phyloP scores from a whole-genome alignment of 2,329 filamentous ascomycete species.

The Penicillium sclerotiorum region DNA sequence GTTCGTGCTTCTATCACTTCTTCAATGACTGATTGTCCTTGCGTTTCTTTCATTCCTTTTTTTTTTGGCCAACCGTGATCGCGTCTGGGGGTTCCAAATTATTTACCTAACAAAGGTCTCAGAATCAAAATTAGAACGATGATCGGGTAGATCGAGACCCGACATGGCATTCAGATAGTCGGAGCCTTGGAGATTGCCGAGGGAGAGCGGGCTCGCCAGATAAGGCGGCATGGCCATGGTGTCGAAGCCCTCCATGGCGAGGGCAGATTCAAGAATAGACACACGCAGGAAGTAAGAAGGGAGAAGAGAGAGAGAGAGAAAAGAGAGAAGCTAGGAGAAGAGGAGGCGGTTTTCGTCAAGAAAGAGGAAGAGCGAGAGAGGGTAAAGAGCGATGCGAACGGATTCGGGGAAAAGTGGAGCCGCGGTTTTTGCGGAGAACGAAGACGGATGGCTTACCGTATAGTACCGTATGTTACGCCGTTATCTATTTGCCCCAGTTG shows the following conservation, averaged over 20 bases:
- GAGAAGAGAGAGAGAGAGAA: conserved; percentile 6
- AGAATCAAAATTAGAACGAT: conserved; percentile 62
- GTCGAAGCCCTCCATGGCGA: conserved; percentile 60
- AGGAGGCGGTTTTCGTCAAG: conserved; percentile 5
- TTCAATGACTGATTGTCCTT: background rate
- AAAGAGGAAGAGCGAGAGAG: conserved; percentile 4
- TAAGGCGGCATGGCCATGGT: conserved; percentile 64
- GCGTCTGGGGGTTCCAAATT: no score
- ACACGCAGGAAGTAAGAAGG: conserved; percentile 9
- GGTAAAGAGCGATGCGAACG: conserved; percentile 18
- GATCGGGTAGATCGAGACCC: conserved; percentile 59
- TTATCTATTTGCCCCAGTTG: no score
- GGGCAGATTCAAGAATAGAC: conserved; percentile 8
- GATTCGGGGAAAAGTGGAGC: conserved; percentile 35
- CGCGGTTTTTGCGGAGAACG: conserved; percentile 31
- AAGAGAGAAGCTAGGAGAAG: conserved; percentile 5
- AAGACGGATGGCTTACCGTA: conserved; percentile 18
- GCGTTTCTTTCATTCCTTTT: background rate
- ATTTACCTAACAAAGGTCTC: conserved; percentile 64
- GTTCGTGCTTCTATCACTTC: background rate
- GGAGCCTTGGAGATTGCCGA: conserved; percentile 54
- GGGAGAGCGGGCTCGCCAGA: conserved; percentile 59
- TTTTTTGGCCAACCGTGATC: background rate
- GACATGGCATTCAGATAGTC: conserved; percentile 54
- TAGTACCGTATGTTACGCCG: background rate